phyloP scores from a whole-genome alignment of 306 rosid species.

The Prunus mume region DNA sequence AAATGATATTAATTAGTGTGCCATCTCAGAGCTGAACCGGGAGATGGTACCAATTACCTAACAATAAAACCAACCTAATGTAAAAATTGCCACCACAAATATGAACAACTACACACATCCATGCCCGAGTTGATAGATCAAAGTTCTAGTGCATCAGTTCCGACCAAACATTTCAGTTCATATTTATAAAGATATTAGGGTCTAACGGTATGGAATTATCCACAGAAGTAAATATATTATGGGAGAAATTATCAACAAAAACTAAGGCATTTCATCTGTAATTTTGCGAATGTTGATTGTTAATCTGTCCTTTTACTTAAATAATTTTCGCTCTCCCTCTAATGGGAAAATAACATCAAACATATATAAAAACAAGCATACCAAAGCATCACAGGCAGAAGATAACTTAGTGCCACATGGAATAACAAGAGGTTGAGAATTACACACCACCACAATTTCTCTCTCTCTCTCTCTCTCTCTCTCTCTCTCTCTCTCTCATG shows the following conservation, averaged over 20 bases:
- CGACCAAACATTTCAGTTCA: background rate
- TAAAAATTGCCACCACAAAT: background rate
- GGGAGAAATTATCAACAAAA: background rate
- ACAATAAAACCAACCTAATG: background rate
- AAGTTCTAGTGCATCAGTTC: background rate
- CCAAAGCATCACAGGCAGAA: too few relatives aligned
- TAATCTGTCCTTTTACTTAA: background rate
- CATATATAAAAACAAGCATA: too few relatives aligned
- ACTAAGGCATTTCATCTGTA: background rate
- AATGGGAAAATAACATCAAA: too few relatives aligned
- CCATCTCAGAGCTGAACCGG: constrained; percentile 3
- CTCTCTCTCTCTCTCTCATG: too few relatives aligned
- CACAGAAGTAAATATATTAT: background rate
- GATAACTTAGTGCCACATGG: too few relatives aligned
- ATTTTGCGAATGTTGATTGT: background rate
- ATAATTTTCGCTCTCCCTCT: too few relatives aligned
- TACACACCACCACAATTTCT: too few relatives aligned
- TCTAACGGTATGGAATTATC: background rate
- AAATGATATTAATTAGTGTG: constrained; percentile 24
- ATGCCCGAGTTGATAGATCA: background rate
- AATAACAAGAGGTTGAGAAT: too few relatives aligned
- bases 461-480: too few relatives aligned
- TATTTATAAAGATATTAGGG: background rate
- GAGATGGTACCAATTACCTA: constrained; percentile 5
- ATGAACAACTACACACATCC: background rate